These are phyloP conservation scores for Diplodia scrobiculata DNA, from an alignment of 2,329 filamentous ascomycete genomes.

Conservation along the genomic window DNA sequence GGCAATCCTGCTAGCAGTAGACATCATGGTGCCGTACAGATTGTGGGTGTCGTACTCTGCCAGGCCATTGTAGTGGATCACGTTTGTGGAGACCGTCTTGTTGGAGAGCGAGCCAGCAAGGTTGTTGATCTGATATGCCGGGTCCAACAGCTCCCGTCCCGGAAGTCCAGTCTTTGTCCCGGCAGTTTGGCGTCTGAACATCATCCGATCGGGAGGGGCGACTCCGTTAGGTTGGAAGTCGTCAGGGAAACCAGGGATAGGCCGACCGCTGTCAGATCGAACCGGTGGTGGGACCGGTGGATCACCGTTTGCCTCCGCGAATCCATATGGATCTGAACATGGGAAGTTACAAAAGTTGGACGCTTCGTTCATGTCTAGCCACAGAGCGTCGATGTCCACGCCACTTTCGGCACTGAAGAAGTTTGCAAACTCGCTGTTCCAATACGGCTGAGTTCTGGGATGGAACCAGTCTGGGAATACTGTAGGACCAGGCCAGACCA, in stretches of 20 bases:
- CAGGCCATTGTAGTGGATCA: conserved; percentile 68
- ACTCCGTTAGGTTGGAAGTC: conserved; percentile 62
- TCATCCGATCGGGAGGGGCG: background rate
- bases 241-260: conserved; percentile 68
- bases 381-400: conserved; percentile 75
- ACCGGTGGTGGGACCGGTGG: conserved; percentile 66
- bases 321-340: conserved; percentile 52
- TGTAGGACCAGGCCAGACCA: conserved; percentile 76
- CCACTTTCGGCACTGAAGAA: conserved; percentile 68
- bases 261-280: conserved; percentile 60
- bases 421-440: conserved; percentile 66
- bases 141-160: conserved; percentile 64
- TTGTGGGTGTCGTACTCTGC: conserved; percentile 77
- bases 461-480: conserved; percentile 79
- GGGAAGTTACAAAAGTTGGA: conserved; percentile 42
- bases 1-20: conserved; percentile 62
- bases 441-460: conserved; percentile 64
- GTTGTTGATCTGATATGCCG: conserved; percentile 67
- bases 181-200: conserved; percentile 35
- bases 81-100: conserved; percentile 63
- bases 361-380: conserved; percentile 53
- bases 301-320: conserved; percentile 48
- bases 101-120: conserved; percentile 53
- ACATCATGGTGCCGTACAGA: conserved; percentile 76
- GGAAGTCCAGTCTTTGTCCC: conserved; percentile 60